Base-by-base conservation (phyloP, 768 basidiomycete species). In the Kwoniella pini region DNA sequence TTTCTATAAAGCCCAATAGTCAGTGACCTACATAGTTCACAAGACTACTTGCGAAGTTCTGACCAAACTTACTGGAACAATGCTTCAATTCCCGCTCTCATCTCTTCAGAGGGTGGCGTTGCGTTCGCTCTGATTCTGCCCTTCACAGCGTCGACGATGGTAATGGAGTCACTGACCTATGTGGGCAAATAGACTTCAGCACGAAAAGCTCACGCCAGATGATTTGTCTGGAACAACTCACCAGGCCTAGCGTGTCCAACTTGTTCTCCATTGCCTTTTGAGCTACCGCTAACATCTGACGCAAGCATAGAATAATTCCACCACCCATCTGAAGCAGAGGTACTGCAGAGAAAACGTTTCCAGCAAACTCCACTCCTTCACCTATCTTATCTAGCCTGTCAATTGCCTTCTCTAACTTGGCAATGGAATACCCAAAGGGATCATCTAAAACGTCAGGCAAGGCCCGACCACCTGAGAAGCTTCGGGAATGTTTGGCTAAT, bases 121-220 rank as follows among this genome's bases (percentile, higher is more conserved):
- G 42, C 15, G 12, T 43, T 31, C 19, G 54, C 13, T n/a, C 21
- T 43, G 28, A 55, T 28, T 19, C 43, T 28, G 13, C 27, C 40
- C 9, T 55, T 39, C 2, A 55, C 54, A 17, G 54, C 54, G 21
- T 55, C 39, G 9, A 55, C 54, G 28, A 55, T 55, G 17, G 54
- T 55, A 21, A 55, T 55, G n/a, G 54, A 55, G 17, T 55, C 54
- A 31, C 43, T 44, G 30, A 55, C 54, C 54, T 55, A 30, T 27
- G n/a, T n/a, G n/a, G n/a, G n/a, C n/a, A n/a, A n/a, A n/a, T n/a
- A n/a, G n/a, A n/a, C n/a, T n/a, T n/a, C n/a, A n/a, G n/a, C n/a
- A n/a, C n/a, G n/a, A n/a, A n/a, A n/a, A n/a, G 33, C 49, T 28
- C 4, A 28, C 28, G 17, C 24, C 3, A 27, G 4, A 13, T 4